Conservation (phyloP, 2,329 filamentous ascomycete species). For the Aspergillus fischeri region DNA sequence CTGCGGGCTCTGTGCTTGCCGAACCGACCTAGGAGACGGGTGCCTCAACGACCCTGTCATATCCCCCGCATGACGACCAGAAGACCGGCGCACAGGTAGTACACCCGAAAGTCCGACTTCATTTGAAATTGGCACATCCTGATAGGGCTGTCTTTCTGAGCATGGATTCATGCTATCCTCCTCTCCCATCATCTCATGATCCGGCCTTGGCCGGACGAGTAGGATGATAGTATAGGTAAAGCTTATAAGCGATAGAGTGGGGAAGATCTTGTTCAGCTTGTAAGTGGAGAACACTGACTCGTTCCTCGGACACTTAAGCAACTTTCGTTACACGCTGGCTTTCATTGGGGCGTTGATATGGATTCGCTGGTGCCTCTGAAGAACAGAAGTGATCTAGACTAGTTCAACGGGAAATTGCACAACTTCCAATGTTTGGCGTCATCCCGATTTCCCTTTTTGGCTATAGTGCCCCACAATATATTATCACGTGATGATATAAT, state of each 20-base stretch:
- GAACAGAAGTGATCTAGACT: slow-evolving; percentile 2
- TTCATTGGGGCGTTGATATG: slow-evolving; percentile 4
- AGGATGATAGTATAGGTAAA: slow-evolving; percentile 8
- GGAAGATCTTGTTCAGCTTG: slow-evolving; percentile 5
- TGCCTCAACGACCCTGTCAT: slow-evolving; percentile 5
- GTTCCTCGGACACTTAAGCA: slow-evolving; percentile 8
- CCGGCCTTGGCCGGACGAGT: slow-evolving; percentile 6
- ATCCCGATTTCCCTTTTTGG: slow-evolving; percentile 21
- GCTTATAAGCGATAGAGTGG: slow-evolving; percentile 7
- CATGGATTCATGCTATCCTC: slow-evolving; percentile 15
- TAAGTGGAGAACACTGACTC: slow-evolving; percentile 10
- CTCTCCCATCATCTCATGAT: slow-evolving; percentile 29
- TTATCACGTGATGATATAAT: slow-evolving; percentile 12
- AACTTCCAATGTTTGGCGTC: slow-evolving; percentile 19
- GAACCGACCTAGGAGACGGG: slow-evolving; percentile 3
- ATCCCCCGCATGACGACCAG: slow-evolving; percentile 7
- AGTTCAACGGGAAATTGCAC: slow-evolving; percentile 2
- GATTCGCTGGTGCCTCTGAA: slow-evolving; percentile 5
- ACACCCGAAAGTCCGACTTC: not conserved
- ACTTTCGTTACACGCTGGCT: slow-evolving; percentile 4
- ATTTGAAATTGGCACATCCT: slow-evolving; percentile 5
- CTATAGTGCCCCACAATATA: slow-evolving; percentile 4
- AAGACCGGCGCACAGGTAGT: slow-evolving; percentile 4
- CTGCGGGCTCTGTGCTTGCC: slow-evolving; percentile 9
- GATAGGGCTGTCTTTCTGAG: slow-evolving; percentile 3